These are phyloP conservation scores for Trametes hirsuta DNA, from an alignment of 1,284 basidiomycete genomes.

Conservation along the genomic window DNA sequence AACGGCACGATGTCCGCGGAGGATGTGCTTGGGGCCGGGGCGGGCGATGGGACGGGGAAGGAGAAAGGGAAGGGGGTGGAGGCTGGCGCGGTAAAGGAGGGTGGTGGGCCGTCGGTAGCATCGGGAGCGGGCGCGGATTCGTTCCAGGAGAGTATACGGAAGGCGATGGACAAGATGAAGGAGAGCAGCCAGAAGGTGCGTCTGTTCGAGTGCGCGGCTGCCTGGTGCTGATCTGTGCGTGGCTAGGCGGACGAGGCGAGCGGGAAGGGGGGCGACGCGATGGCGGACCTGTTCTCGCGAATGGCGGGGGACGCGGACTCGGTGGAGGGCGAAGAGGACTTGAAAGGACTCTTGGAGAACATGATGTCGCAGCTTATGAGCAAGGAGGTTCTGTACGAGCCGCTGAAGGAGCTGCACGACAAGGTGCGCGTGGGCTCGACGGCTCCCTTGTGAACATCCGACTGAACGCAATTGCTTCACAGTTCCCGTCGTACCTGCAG, in stretches of 20 bases:
- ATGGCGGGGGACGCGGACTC: slow-evolving; percentile 24
- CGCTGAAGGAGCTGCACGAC: slow-evolving; percentile 84
- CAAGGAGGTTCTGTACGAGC: slow-evolving; percentile 92
- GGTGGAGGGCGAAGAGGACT: slow-evolving; percentile 59
- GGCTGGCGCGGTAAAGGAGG: slow-evolving; percentile 7
- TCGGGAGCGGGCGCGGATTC: slow-evolving; percentile 38
- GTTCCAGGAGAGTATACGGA: slow-evolving; percentile 80
- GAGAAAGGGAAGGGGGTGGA: slow-evolving; percentile 26
- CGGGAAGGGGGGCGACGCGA: slow-evolving; percentile 34
- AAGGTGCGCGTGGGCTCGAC: slow-evolving; percentile 55
- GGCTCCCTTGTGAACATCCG: not conserved
- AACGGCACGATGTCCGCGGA: slow-evolving; percentile 48
- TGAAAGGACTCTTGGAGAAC: slow-evolving; percentile 81
- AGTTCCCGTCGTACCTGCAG: slow-evolving; percentile 86
- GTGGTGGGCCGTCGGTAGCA: not conserved
- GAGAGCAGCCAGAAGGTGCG: slow-evolving; percentile 62
- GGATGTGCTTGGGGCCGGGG: slow-evolving; percentile 26
- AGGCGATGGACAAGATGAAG: slow-evolving; percentile 82
- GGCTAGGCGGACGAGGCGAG: slow-evolving; percentile 39
- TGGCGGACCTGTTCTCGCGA: slow-evolving; percentile 21
- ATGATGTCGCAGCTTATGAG: slow-evolving; percentile 96
- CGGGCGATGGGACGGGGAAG: slow-evolving; percentile 17
- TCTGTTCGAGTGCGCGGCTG: no score
- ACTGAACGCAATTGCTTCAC: not conserved
- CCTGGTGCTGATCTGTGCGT: not conserved